Percentiles rank a stretch among this genome's conserved stretches.
phyloP scores from a whole-genome alignment of 345 rosid species.

The Eucalyptus sp. region DNA sequence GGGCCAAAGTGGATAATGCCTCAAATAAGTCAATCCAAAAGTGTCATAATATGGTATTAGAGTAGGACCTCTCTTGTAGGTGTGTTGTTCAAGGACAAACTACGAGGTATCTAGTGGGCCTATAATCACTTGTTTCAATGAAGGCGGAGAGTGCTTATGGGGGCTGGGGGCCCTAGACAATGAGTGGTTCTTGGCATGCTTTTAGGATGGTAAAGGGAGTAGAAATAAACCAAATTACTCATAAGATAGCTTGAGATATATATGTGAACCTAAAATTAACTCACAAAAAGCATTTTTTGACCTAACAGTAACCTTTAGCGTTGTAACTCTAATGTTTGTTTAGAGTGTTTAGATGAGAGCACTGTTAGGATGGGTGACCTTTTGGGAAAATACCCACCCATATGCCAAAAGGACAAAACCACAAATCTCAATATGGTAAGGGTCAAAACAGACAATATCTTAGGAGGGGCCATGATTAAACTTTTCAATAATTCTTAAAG shows the following conservation, averaged over 20 bases:
- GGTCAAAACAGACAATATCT: background rate
- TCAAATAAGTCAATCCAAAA: background rate
- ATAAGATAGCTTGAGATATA: too few species aligned
- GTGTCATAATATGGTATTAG: background rate
- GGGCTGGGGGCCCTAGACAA: too few species aligned
- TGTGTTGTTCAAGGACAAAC: background rate
- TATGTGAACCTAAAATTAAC: background rate
- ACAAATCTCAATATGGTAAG: background rate
- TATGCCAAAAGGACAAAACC: background rate
- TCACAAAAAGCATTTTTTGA: background rate
- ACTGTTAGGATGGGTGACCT: rapidly evolving
- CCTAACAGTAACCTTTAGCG: background rate
- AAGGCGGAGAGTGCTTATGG: rapidly evolving
- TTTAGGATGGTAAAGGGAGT: background rate
- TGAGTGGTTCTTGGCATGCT: too few species aligned
- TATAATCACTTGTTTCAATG: rapidly evolving
- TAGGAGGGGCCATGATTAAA: background rate
- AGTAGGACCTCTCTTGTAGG: background rate
- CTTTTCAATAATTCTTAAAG: background rate
- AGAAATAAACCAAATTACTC: too few species aligned
- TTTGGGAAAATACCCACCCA: background rate
- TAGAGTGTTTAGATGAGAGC: background rate
- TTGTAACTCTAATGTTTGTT: background rate
- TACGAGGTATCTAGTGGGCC: background rate
- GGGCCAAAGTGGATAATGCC: background rate